Evolutionary conservation across 2,329 filamentous ascomycete genomes (phyloP).

Genomic region (Alternaria sp.): DNA sequence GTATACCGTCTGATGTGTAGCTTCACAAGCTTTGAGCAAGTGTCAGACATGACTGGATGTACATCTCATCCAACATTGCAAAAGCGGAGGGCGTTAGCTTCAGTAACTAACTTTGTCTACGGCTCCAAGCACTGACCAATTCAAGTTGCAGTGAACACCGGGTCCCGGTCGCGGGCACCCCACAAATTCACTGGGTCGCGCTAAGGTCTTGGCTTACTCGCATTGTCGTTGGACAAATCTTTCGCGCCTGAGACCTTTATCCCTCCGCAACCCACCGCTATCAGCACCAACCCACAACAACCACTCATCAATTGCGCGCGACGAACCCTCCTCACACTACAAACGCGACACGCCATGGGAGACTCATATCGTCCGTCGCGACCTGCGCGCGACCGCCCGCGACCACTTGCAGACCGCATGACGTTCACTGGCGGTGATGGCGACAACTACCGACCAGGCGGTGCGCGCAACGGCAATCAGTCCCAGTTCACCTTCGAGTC

Average conservation of each 20-base stretch:
- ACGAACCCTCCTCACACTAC: constrained; percentile 6
- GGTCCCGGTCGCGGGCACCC: background rate
- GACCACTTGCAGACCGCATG: constrained; percentile 35
- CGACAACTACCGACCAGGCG: constrained; percentile 37
- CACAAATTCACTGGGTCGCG: constrained; percentile 9
- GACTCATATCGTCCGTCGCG: constrained; percentile 39
- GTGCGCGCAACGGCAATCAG: constrained; percentile 19
- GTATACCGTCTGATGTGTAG: background rate
- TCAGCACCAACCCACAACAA: constrained; percentile 10
- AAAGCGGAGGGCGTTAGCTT: background rate
- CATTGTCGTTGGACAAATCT: constrained; percentile 16
- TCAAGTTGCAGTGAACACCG: background rate
- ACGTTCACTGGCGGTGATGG: constrained; percentile 36
- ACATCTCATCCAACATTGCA: background rate
- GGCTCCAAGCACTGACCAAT: background rate
- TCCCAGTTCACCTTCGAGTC: constrained; percentile 46
- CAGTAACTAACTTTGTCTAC: too few relatives aligned
- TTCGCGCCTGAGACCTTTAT: constrained; percentile 17
- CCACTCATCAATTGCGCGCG: background rate
- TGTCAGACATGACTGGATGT: background rate
- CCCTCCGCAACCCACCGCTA: constrained; percentile 2
- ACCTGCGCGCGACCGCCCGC: constrained; percentile 28
- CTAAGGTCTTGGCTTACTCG: constrained; percentile 21
- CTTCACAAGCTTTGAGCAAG: background rate
- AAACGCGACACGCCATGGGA: constrained; percentile 22